Base-by-base conservation (phyloP, 1,284 basidiomycete species). In the Ganoderma sp. region DNA sequence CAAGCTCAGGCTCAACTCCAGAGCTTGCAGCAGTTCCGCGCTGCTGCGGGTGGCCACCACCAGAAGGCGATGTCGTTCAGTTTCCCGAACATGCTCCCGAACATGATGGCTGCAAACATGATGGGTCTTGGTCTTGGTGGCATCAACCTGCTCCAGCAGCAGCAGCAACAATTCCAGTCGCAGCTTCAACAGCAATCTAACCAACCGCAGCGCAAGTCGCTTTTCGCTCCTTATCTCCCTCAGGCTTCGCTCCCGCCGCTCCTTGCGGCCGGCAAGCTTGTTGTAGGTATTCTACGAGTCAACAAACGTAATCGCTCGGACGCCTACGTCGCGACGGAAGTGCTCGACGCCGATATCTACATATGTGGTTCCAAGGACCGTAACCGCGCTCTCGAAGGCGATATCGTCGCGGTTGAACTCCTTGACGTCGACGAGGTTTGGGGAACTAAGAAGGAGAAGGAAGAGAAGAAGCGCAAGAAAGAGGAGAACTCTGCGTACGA, bases 391-490 rank as follows among this genome's bases (percentile, higher is more conserved):
- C 87, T 99, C 54, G 98, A 99, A 79, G 98, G 98, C 50, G 98
- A 99, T 79, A 96, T 99, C 68, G 98, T 99, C 68, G 98, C 98
- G 34, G 95, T 99, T 48, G 98, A 99, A 80, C 88, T 99, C 57
- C 88, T 99, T 68, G 97, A 99, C 74, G 97, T 97, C 32, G 96
- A 98, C 76, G 96, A 98, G 81, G 97, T 99, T 9, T 99, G 98
- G 98, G 91, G 92, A 25, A 98, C 97, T 17, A 99, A 99, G 86
- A 99, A 99, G 84, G 98, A 99, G 84, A 99, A 99, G 84, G 97
- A 99, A 80, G 98, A 99, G 84, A 99, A 99, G 90, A 98, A 98
- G 85, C 88, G 96, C 77, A 98, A 98, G 83, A 99, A 99, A 88
- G 98, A 99, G 82, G 98, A 99, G 83, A 97, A 97, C 77, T 91